A percentile compares a stretch with the other conserved stretches of the same genome.
phyloP scores from a whole-genome alignment of 2,329 filamentous ascomycete species.

The Fusarium coicis region DNA sequence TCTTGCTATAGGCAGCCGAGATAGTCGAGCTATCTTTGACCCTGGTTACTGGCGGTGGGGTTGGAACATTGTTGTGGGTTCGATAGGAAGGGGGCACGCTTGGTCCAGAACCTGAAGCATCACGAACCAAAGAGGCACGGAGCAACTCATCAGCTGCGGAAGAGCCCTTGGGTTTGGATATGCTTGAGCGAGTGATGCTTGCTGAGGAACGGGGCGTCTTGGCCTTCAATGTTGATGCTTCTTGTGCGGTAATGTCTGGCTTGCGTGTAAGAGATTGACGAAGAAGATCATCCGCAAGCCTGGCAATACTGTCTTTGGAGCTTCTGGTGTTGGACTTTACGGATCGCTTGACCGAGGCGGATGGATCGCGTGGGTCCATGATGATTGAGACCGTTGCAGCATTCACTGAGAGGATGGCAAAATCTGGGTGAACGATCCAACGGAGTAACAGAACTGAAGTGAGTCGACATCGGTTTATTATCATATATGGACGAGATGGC shows the following conservation, averaged over 20 bases:
- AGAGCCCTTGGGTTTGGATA: background rate
- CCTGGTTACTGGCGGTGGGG: background rate
- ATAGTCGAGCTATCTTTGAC: background rate
- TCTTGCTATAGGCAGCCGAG: background rate
- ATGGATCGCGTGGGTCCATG: background rate
- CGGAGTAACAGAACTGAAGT: background rate
- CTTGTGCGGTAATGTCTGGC: background rate
- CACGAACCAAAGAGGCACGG: background rate
- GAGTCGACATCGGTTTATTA: background rate
- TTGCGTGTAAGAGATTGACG: background rate
- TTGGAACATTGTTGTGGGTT: background rate
- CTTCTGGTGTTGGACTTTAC: background rate
- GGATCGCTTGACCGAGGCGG: background rate
- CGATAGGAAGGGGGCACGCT: background rate
- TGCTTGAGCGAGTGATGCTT: background rate
- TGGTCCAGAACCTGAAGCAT: background rate
- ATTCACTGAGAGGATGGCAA: background rate
- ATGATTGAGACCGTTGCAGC: background rate
- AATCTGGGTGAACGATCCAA: background rate
- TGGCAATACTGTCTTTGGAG: background rate
- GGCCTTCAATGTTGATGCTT: background rate
- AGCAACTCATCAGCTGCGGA: background rate
- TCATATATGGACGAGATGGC: background rate
- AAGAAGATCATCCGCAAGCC: background rate
- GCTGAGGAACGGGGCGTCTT: background rate